A percentile compares a stretch with the other conserved stretches of the same genome.
These are phyloP conservation scores for Nephelium lappaceum DNA, from an alignment of 345 rosid species.

Conservation along the genomic window DNA sequence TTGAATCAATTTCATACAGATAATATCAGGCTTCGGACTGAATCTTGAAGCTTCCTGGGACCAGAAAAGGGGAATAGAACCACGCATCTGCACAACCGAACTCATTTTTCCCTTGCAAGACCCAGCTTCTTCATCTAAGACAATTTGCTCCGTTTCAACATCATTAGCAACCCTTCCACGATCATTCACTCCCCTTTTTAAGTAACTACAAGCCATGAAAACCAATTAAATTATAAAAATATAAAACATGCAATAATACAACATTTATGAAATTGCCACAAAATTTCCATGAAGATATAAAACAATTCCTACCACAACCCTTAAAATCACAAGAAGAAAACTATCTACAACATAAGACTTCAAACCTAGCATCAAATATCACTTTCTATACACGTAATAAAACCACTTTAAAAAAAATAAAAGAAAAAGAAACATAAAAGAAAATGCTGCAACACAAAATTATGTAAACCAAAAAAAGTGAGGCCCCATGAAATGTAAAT, in stretches of 20 bases:
- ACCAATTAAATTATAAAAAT: neutral
- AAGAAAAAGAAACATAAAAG: no score
- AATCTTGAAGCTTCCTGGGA: slow-evolving; percentile 97
- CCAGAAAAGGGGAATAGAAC: slow-evolving; percentile 99
- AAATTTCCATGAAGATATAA: neutral
- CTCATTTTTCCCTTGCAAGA: slow-evolving; percentile 95
- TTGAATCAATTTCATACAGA: slow-evolving; percentile 57
- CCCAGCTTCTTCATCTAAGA: slow-evolving; percentile 96
- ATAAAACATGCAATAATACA: neutral
- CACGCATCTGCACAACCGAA: slow-evolving; percentile 97
- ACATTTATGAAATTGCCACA: neutral
- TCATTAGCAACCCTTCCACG: slow-evolving; percentile 99
- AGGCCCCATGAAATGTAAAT: neutral
- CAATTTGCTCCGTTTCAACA: slow-evolving; percentile 97
- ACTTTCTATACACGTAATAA: neutral
- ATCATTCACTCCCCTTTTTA: slow-evolving; percentile 98
- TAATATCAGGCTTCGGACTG: slow-evolving; percentile 98
- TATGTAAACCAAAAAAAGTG: neutral
- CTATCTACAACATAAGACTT: no score
- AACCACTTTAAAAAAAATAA: no score
- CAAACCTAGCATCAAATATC: neutral
- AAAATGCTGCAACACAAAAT: neutral
- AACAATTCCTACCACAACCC: neutral
- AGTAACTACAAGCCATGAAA: slow-evolving; percentile 56
- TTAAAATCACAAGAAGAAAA: no score